phyloP scores from a whole-genome alignment of 768 basidiomycete species.

The Leccinum broughii region DNA sequence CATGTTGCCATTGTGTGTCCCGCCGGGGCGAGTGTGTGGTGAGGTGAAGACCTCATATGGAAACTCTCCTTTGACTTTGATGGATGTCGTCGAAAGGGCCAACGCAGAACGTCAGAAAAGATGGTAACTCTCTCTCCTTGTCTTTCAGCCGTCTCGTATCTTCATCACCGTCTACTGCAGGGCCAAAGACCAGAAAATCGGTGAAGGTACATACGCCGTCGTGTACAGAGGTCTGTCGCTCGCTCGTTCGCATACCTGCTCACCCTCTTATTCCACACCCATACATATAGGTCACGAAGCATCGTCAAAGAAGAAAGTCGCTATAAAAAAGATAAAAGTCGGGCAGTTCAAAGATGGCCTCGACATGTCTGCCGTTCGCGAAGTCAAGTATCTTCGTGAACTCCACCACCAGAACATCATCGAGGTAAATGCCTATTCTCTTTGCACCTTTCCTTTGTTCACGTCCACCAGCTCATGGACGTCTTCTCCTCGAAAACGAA shows the following conservation, averaged over 20 bases:
- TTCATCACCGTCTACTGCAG: conserved; percentile 38
- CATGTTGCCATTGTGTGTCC: conserved; percentile 26
- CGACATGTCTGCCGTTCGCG: conserved; percentile 98
- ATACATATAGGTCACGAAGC: conserved; percentile 73
- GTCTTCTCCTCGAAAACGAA: conserved; percentile 97
- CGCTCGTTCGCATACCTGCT: not conserved
- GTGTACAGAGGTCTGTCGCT: conserved; percentile 77
- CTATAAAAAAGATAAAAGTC: conserved; percentile 98
- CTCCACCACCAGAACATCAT: conserved; percentile 94
- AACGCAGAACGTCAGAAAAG: conserved; percentile 70
- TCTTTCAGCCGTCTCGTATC: not conserved
- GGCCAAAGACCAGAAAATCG: conserved; percentile 80
- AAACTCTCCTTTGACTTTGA: conserved; percentile 4
- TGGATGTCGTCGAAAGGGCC: conserved; percentile 84
- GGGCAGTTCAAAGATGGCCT: conserved; percentile 97
- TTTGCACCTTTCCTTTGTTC: not conserved
- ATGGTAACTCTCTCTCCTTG: conserved; percentile 45
- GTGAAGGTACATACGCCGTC: conserved; percentile 94
- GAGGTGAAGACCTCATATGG: not conserved
- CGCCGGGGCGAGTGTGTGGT: no score
- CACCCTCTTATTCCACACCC: conserved; percentile 4
- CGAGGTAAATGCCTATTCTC: conserved; percentile 51
- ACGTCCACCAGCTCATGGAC: conserved; percentile 73
- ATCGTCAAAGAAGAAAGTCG: conserved; percentile 78
- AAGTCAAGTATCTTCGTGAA: conserved; percentile 96